These are phyloP conservation scores for Inosperma sp. DNA, from an alignment of 768 basidiomycete genomes.

Conservation along the genomic window DNA sequence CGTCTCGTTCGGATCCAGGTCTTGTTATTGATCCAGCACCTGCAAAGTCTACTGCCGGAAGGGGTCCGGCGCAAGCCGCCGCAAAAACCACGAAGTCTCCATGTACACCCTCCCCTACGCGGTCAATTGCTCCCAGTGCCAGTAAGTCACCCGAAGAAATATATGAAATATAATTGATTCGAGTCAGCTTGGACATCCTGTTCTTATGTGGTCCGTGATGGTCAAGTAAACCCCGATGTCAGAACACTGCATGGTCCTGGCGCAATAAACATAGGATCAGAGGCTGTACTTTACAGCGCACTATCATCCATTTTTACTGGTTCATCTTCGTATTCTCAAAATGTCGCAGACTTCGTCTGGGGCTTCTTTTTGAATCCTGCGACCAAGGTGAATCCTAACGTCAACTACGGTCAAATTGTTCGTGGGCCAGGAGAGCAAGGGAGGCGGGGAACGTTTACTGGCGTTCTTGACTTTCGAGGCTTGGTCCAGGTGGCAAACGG, in stretches of 20 bases:
- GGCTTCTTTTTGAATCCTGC: conserved; percentile 56
- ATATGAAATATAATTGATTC: too few species aligned
- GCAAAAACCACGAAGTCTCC: conserved; percentile 28
- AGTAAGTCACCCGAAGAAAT: conserved; percentile 40
- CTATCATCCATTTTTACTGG: conserved; percentile 51
- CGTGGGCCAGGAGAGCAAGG: conserved; percentile 36
- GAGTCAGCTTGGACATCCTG: conserved; percentile 54
- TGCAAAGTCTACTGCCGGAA: conserved; percentile 8
- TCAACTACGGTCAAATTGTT: conserved; percentile 53
- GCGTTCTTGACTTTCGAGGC: conserved; percentile 55
- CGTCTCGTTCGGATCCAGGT: neutral
- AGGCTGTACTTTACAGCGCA: conserved; percentile 59
- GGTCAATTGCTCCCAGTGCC: conserved; percentile 43
- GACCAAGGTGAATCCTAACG: conserved; percentile 61
- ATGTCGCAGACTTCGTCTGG: conserved; percentile 40
- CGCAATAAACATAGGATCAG: conserved; percentile 49
- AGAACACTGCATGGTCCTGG: conserved; percentile 53
- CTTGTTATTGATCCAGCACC: conserved; percentile 2
- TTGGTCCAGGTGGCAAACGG: conserved; percentile 53
- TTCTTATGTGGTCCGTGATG: conserved; percentile 52
- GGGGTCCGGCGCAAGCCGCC: conserved; percentile 31
- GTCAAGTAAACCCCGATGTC: conserved; percentile 61
- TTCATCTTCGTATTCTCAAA: conserved; percentile 39
- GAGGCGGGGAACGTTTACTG: conserved; percentile 44
- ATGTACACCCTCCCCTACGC: conserved; percentile 50